Evolutionary conservation across 2,329 filamentous ascomycete genomes (phyloP).

Genomic region (Aspergillus glaucus): DNA sequence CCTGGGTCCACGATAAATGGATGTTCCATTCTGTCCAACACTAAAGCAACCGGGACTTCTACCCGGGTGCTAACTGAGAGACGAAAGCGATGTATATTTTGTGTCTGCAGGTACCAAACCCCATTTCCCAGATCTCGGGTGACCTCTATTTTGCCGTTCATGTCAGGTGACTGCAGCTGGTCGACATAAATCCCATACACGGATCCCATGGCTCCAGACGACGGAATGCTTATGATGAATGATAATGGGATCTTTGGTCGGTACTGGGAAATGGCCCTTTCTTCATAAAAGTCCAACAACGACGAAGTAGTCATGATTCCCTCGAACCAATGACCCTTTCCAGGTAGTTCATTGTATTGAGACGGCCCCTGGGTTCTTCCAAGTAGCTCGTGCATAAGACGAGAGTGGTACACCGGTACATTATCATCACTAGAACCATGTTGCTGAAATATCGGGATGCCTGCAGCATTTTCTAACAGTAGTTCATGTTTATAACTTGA

Average conservation of each 20-base stretch:
- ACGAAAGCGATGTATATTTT: conserved; percentile 41
- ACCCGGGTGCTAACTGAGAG: conserved; percentile 12
- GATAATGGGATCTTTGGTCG: conserved; percentile 17
- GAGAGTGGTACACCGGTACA: conserved; percentile 53
- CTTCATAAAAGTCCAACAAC: conserved; percentile 45
- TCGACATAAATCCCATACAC: conserved; percentile 48
- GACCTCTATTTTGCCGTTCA: conserved; percentile 46
- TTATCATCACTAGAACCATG: conserved; percentile 54
- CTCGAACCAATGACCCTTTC: conserved; percentile 49
- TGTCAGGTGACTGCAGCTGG: conserved; percentile 45
- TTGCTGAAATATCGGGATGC: conserved; percentile 51
- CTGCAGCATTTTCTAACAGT: conserved; percentile 46
- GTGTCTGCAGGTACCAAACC: conserved; percentile 35
- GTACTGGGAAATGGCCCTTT: conserved; percentile 13
- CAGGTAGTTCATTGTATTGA: conserved; percentile 46
- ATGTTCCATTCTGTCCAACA: conserved; percentile 12
- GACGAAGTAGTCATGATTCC: conserved; percentile 49
- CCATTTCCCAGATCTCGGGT: conserved; percentile 14
- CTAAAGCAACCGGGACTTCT: conserved; percentile 9
- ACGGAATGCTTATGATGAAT: conserved; percentile 47
- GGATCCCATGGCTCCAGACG: conserved; percentile 48
- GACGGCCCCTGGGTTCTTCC: conserved; percentile 37
- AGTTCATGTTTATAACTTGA: conserved; percentile 52
- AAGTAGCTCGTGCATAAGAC: conserved; percentile 47
- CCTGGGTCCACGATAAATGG: conserved; percentile 10